phyloP scores from a whole-genome alignment of 441 rosid species.

The Corymbia calophylla region DNA sequence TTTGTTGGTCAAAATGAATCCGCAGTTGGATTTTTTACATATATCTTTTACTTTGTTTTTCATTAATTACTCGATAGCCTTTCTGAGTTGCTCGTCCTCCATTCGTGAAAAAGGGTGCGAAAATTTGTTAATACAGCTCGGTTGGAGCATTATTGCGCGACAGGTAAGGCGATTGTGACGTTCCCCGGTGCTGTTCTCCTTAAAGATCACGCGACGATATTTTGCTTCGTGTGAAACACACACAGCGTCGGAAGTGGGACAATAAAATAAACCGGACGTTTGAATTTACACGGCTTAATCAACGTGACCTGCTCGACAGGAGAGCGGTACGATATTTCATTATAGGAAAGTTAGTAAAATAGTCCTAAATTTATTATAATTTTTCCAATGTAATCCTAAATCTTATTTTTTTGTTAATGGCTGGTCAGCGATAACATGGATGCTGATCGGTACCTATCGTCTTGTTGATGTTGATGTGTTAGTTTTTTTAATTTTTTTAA shows the following conservation, averaged over 20 bases:
- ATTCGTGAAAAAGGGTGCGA: neutral
- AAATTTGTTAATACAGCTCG: neutral
- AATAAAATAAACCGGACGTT: neutral
- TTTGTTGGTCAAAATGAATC: neutral
- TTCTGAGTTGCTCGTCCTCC: neutral
- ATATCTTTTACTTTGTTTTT: neutral
- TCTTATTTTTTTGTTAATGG: no score
- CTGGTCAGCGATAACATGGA: no score
- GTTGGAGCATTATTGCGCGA: neutral
- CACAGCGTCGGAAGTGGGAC: neutral
- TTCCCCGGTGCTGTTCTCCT: neutral
- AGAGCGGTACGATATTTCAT: neutral
- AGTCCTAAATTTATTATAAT: no score
- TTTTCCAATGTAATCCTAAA: no score
- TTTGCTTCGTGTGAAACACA: neutral
- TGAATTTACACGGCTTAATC: neutral
- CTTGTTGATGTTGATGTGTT: no score
- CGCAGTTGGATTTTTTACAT: neutral
- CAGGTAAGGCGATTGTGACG: neutral
- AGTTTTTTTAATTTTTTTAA: no score
- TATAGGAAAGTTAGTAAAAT: neutral
- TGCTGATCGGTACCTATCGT: no score
- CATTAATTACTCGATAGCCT: neutral
- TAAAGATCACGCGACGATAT: neutral
- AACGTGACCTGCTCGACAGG: accelerated